Conservation (phyloP, 23 red algal species). For the Pyropia haitanensis region DNA sequence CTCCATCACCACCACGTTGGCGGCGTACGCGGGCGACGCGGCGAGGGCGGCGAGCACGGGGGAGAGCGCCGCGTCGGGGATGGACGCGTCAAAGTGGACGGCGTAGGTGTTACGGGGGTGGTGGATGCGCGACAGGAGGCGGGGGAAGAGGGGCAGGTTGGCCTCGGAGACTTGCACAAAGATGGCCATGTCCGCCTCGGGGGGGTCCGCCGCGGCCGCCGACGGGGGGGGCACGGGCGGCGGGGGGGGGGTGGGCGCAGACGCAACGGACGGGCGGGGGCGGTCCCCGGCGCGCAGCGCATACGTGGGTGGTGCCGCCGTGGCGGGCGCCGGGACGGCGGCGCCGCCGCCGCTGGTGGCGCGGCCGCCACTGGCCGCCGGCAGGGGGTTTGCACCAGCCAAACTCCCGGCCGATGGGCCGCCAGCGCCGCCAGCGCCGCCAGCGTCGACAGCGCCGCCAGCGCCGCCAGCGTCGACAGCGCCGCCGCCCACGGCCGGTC, state of each 20-base stretch:
- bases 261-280: neutral
- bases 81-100: constrained; percentile 57
- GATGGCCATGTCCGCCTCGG: constrained; percentile 37
- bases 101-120: constrained; percentile 53
- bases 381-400: too few relatives aligned
- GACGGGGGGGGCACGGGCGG: neutral
- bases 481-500: too few relatives aligned
- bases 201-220: too few relatives aligned
- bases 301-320: too few relatives aligned
- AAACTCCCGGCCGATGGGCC: too few relatives aligned
- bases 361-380: too few relatives aligned
- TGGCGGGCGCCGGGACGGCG: too few relatives aligned
- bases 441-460: too few relatives aligned
- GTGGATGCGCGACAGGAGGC: constrained; percentile 27
- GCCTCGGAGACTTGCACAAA: constrained; percentile 35
- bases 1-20: constrained; percentile 51
- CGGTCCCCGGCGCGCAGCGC: too few relatives aligned
- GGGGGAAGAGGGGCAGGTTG: constrained; percentile 16
- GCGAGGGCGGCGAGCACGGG: neutral
- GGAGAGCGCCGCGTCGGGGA: neutral
- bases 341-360: too few relatives aligned
- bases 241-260: neutral
- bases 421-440: too few relatives aligned
- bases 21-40: neutral
- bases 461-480: too few relatives aligned